Base-by-base conservation (phyloP, 768 basidiomycete species). In the Pleurotus tuber-regium region DNA sequence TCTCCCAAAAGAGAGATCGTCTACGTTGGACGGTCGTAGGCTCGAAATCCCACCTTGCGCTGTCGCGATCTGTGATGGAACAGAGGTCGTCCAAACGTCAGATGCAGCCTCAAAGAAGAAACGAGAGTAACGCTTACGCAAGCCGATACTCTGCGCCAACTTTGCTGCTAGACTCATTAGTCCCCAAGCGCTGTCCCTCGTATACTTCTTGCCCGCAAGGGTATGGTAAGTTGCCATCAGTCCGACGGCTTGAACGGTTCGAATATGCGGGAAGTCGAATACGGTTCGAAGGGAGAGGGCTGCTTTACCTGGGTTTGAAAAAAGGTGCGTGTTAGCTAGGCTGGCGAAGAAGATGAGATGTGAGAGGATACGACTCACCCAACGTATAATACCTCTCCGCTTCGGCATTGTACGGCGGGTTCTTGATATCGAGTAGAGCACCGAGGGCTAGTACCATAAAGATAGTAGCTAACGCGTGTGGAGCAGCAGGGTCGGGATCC, bases 381-480 rank as follows among this genome's bases (percentile, higher is more conserved):
- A 85, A 58, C 36, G 78, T 74, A 54, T 85, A 81, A 56, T 76
- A 86, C 50, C 73, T 72, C 59, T 85, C 82, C 1, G 84, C 82
- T 50, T 85, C 81, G 10, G 79, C 62, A 21, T 75, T 81, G 53
- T 79, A 85, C 0, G 82, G 74, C 2, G 69, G 56, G 4, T 76
- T 66, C 23, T 69, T 66, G 21, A 81, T 62, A 54, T 86, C 83
- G 33, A 85, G 66, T n/a, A 85, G 66, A 5, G 79, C 80, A 1
- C 84, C 84, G 8, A 86, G 72, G 1, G 84, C 80, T 38, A 86
- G 75, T 18, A 84, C 57, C 63, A 85, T 82, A 64, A 72, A 86
- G 23, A 81, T 53, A 28, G 75, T 72, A 0, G 82, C 77, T 21
- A 86, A 71, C 7, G 72, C 70, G 61, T 83, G 87, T 1, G 78